A percentile compares a stretch with the other conserved stretches of the same genome.
Evolutionary conservation across 2,329 filamentous ascomycete species (phyloP).

Genomic region (Acarospora socialis): DNA sequence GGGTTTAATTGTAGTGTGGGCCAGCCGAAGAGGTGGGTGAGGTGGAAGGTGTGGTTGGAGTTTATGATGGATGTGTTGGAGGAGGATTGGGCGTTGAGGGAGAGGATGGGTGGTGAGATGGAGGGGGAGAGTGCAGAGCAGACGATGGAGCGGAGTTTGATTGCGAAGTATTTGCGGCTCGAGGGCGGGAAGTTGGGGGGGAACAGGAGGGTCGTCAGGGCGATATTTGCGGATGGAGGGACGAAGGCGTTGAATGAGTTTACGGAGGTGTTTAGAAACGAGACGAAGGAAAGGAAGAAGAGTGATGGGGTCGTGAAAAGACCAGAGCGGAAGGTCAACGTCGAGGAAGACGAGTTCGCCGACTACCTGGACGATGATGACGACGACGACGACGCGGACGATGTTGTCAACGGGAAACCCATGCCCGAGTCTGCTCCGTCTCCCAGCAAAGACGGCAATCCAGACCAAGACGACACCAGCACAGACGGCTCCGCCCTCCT

Average conservation of each 20-base stretch:
- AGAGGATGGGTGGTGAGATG: conserved; percentile 3
- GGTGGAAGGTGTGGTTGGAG: conserved; percentile 69
- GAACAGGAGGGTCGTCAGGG: conserved; percentile 29
- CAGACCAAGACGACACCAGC: conserved; percentile 11
- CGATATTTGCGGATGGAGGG: conserved; percentile 33
- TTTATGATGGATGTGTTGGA: conserved; percentile 43
- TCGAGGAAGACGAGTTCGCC: conserved; percentile 31
- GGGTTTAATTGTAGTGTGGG: conserved; percentile 75
- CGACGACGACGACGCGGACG: conserved; percentile 22
- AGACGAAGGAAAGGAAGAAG: conserved; percentile 24
- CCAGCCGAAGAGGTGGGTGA: conserved; percentile 60
- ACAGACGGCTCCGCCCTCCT: conserved; percentile 20
- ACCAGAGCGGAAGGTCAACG: conserved; percentile 27
- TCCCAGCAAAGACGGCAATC: conserved; percentile 5
- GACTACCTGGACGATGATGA: conserved; percentile 29
- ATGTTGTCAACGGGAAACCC: conserved; percentile 12
- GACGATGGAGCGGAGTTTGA: conserved; percentile 24
- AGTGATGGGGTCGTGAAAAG: conserved; percentile 24
- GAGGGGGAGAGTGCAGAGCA: conserved; percentile 11
- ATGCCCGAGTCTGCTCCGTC: neutral
- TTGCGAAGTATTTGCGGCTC: conserved; percentile 28
- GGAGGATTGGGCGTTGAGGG: conserved; percentile 27
- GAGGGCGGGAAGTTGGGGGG: conserved; percentile 19
- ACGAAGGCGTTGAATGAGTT: conserved; percentile 27
- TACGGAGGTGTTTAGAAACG: conserved; percentile 29